Evolutionary conservation across 805 yeast species (phyloP).

Genomic region (Jamesozyma spencerorum): DNA sequence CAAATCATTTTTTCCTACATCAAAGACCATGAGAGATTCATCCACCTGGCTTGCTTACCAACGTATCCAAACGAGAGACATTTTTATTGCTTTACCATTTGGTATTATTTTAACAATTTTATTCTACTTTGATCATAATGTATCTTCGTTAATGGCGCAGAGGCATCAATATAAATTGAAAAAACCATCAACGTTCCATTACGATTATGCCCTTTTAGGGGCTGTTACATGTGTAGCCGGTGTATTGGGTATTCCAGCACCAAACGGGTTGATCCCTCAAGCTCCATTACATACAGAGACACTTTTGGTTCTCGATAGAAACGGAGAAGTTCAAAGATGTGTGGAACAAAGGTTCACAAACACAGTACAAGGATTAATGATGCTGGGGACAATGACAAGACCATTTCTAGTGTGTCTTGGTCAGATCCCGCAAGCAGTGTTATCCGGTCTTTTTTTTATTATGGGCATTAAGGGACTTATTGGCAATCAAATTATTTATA

Average conservation of each 20-base stretch:
- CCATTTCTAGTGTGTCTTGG: slow-evolving; percentile 78
- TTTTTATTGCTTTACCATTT: slow-evolving; percentile 88
- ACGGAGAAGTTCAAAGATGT: slow-evolving; percentile 38
- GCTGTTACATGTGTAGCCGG: slow-evolving; percentile 83
- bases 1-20: slow-evolving; percentile 67
- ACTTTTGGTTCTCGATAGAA: slow-evolving; percentile 39
- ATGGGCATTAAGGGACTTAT: slow-evolving; percentile 83
- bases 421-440: slow-evolving; percentile 82
- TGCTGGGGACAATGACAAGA: slow-evolving; percentile 79
- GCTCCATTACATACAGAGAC: slow-evolving; percentile 90
- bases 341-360: slow-evolving; percentile 89
- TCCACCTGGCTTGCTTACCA: slow-evolving; percentile 35
- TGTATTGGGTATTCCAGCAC: slow-evolving; percentile 84
- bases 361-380: slow-evolving; percentile 72
- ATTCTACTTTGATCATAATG: slow-evolving; percentile 93
- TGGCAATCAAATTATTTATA: slow-evolving; percentile 52
- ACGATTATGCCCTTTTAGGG: slow-evolving; percentile 81
- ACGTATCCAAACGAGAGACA: slow-evolving; percentile 48
- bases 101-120: slow-evolving; percentile 75
- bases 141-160: slow-evolving; percentile 88
- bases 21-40: slow-evolving; percentile 18
- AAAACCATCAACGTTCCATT: slow-evolving; percentile 87
- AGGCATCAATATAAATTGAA: slow-evolving; percentile 66
- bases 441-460: slow-evolving; percentile 85
- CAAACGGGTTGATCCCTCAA: slow-evolving; percentile 94